Percentiles rank a stretch among this genome's conserved stretches.
Conservation (phyloP, 2,329 filamentous ascomycete genomes). For the Myriosclerotinia duriaeana region DNA sequence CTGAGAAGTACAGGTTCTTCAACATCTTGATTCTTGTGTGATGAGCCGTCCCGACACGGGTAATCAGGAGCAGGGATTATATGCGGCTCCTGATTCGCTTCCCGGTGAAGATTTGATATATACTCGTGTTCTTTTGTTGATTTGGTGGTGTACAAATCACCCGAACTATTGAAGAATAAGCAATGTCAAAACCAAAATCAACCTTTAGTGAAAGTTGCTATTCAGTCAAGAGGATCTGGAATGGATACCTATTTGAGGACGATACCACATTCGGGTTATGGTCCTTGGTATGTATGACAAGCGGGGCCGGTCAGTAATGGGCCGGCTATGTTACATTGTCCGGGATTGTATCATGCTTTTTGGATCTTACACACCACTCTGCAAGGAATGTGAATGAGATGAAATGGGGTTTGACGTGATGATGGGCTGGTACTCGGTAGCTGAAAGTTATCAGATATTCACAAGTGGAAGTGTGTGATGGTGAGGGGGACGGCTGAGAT, state of each 20-base stretch:
- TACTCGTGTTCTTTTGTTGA: neutral
- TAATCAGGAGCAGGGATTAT: neutral
- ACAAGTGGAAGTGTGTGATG: neutral
- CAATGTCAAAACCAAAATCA: neutral
- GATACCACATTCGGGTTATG: neutral
- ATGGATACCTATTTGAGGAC: neutral
- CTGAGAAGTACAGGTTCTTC: neutral
- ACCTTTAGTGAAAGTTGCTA: neutral
- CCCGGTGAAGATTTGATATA: neutral
- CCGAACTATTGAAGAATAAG: neutral
- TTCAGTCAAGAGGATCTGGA: no score
- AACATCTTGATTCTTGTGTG: neutral
- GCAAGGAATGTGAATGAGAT: neutral
- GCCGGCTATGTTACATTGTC: neutral
- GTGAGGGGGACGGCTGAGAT: slow-evolving; percentile 9
- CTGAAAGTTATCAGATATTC: neutral
- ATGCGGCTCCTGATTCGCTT: neutral
- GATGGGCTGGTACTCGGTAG: neutral
- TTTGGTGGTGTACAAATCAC: neutral
- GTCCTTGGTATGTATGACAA: neutral
- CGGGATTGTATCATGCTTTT: neutral
- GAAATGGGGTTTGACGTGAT: neutral
- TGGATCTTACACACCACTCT: neutral
- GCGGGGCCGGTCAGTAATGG: no score
- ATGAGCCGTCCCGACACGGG: neutral